Percentiles rank a stretch among this genome's conserved stretches.
Evolutionary conservation across 768 basidiomycete genomes (phyloP).

Genomic region (Naganishia onofrii): DNA sequence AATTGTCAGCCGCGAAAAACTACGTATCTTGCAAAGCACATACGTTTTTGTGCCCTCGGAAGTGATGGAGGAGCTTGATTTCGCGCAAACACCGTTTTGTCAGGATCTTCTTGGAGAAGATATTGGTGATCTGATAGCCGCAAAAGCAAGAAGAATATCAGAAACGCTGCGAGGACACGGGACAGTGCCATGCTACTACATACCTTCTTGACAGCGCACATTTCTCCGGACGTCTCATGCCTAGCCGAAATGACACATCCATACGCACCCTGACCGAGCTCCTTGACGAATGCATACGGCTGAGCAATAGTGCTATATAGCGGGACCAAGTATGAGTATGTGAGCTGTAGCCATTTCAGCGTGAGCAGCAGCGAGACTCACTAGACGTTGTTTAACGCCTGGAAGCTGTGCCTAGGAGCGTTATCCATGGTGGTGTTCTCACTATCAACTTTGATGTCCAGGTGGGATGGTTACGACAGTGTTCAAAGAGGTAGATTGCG

Average conservation of each 20-base stretch:
- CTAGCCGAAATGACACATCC: constrained; percentile 81
- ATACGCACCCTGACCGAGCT: constrained; percentile 93
- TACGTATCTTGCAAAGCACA: constrained; percentile 40
- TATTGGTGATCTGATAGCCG: constrained; percentile 48
- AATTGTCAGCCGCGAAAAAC: background rate
- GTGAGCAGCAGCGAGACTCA: constrained; percentile 30
- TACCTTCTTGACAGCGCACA: constrained; percentile 46
- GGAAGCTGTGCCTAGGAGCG: constrained; percentile 48
- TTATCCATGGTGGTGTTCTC: constrained; percentile 40
- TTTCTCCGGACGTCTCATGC: constrained; percentile 49
- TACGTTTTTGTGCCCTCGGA: constrained; percentile 98
- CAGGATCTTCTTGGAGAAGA: constrained; percentile 62
- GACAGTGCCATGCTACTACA: background rate
- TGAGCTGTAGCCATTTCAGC: background rate
- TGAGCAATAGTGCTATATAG: constrained; percentile 32
- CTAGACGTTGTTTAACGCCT: constrained; percentile 50
- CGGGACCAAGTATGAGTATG: background rate
- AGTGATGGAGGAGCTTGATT: constrained; percentile 87
- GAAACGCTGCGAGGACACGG: background rate
- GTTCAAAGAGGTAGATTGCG: background rate
- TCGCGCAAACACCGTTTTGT: constrained; percentile 95
- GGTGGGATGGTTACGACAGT: background rate
- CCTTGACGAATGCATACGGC: constrained; percentile 73
- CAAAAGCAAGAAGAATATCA: background rate
- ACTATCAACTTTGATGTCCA: background rate